These are phyloP conservation scores for Marasmius sp. DNA, from an alignment of 1,284 basidiomycete genomes.

Conservation along the genomic window DNA sequence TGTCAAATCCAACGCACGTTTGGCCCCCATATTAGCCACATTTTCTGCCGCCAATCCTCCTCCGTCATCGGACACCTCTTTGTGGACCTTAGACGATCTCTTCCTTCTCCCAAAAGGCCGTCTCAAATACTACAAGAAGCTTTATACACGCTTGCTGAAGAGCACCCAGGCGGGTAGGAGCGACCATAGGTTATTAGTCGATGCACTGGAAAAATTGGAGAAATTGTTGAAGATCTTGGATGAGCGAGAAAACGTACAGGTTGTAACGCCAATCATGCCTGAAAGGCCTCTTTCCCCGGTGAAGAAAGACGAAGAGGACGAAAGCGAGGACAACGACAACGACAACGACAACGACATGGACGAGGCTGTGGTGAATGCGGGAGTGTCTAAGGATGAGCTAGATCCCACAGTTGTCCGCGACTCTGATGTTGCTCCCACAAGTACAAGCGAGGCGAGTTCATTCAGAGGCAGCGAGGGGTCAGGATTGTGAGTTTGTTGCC, in stretches of 20 bases:
- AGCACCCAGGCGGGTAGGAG: slow-evolving; percentile 87
- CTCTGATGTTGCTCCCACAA: slow-evolving; percentile 34
- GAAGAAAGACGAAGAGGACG: slow-evolving; percentile 41
- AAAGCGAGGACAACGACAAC: no score
- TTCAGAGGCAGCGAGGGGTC: slow-evolving; percentile 51
- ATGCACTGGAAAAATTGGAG: slow-evolving; percentile 84
- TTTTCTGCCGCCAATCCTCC: slow-evolving; percentile 70
- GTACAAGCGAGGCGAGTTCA: slow-evolving; percentile 49
- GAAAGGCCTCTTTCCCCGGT: slow-evolving; percentile 18
- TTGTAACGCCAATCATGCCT: slow-evolving; percentile 31
- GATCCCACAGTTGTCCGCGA: slow-evolving; percentile 17
- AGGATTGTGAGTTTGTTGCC: slow-evolving; percentile 46
- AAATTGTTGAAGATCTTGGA: slow-evolving; percentile 70
- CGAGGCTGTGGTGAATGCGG: slow-evolving; percentile 49
- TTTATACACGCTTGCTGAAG: slow-evolving; percentile 86
- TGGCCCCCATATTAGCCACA: slow-evolving; percentile 67
- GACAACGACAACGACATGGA: no score
- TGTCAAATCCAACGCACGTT: slow-evolving; percentile 73
- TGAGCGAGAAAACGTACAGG: slow-evolving; percentile 46
- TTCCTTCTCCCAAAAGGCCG: slow-evolving; percentile 86
- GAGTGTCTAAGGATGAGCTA: slow-evolving; percentile 26
- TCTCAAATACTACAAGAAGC: slow-evolving; percentile 90
- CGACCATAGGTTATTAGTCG: slow-evolving; percentile 81
- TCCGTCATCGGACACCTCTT: slow-evolving; percentile 44
- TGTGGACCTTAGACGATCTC: slow-evolving; percentile 87